phyloP scores from a whole-genome alignment of 2,329 filamentous ascomycete genomes.

The Cytospora piceae region DNA sequence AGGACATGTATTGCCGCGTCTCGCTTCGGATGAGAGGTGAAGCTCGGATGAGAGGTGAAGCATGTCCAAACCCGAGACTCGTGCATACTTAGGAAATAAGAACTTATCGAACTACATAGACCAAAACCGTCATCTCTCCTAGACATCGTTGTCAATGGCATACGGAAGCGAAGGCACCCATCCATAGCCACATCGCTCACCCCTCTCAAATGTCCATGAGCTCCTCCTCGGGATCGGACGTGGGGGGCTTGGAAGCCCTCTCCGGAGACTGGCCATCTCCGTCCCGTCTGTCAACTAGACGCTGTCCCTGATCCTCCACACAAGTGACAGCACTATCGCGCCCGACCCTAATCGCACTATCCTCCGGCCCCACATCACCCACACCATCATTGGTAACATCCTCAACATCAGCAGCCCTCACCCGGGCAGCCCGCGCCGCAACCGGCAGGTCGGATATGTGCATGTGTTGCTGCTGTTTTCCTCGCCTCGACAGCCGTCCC shows the following conservation, averaged over 20 bases:
- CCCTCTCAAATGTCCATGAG: conserved; percentile 21
- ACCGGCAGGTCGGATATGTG: conserved; percentile 1
- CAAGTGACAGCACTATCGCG: not conserved
- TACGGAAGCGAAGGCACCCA: not conserved
- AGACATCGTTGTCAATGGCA: not conserved
- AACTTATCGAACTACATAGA: too few relatives aligned
- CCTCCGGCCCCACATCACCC: not conserved
- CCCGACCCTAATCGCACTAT: not conserved
- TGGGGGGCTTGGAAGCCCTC: not conserved
- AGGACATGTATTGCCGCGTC: not conserved
- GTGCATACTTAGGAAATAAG: too few relatives aligned
- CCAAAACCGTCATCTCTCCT: too few relatives aligned
- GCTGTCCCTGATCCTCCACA: conserved; percentile 2
- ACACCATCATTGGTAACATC: not conserved
- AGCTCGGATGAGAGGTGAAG: not conserved
- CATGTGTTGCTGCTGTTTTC: not conserved
- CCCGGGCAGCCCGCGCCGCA: not conserved
- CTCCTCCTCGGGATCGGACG: conserved; percentile 2
- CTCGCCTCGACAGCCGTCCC: not conserved
- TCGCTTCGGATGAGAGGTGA: not conserved
- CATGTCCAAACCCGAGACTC: too few relatives aligned
- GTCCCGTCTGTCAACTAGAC: not conserved
- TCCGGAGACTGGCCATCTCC: not conserved
- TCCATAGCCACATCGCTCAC: not conserved
- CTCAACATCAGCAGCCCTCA: not conserved